Conservation (phyloP, 2,329 filamentous ascomycete genomes). For the Monilinia fructicola region DNA sequence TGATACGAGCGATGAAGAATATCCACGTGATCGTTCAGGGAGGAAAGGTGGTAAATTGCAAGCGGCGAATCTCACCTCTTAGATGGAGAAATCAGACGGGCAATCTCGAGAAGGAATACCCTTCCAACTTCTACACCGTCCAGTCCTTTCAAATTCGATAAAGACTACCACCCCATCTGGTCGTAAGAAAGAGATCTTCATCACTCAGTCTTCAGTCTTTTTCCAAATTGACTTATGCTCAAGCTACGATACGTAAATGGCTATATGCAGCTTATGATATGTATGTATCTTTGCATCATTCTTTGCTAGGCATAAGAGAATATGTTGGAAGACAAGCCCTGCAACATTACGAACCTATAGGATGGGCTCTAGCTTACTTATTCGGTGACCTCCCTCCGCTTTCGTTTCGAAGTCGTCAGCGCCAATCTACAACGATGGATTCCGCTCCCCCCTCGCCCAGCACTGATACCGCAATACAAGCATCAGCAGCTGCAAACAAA, state of each 20-base stretch:
- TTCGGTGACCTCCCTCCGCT: constrained; percentile 72
- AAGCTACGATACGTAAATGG: constrained; percentile 78
- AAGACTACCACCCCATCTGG: constrained; percentile 56
- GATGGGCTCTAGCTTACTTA: constrained; percentile 89
- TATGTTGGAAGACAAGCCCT: constrained; percentile 70
- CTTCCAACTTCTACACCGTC: constrained; percentile 47
- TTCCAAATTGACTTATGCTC: constrained; percentile 73
- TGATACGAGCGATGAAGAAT: constrained; percentile 35
- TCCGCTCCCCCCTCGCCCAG: constrained; percentile 56
- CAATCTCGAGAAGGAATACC: constrained; percentile 48
- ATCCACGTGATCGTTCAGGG: background rate
- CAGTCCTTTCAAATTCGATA: constrained; percentile 39
- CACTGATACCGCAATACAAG: constrained; percentile 28
- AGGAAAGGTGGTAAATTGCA: background rate
- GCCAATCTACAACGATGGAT: constrained; percentile 74
- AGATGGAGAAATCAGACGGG: constrained; percentile 10
- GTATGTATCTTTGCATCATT: constrained; percentile 62
- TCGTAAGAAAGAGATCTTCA: constrained; percentile 64
- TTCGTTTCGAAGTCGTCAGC: constrained; percentile 70
- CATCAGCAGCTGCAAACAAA: constrained; percentile 46
- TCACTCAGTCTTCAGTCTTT: constrained; percentile 69
- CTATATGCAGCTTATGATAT: constrained; percentile 78
- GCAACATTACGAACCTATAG: constrained; percentile 73
- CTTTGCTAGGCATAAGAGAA: constrained; percentile 67
- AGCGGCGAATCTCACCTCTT: background rate